Evolutionary conservation across 2,329 filamentous ascomycete genomes (phyloP).

Genomic region (Raffaelea ambrosiae): DNA sequence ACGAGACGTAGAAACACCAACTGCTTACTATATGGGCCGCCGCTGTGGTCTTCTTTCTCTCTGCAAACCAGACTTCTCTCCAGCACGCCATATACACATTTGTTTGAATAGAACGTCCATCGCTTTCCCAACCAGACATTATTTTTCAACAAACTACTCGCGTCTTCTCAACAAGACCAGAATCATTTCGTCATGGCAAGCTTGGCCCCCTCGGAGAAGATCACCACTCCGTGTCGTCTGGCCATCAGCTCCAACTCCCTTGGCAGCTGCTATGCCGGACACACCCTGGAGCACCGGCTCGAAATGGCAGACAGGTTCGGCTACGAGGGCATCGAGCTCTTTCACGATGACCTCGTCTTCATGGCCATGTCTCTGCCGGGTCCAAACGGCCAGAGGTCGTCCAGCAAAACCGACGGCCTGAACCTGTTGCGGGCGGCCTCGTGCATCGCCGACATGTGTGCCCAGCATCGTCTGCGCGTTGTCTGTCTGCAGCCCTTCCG

Average conservation of each 20-base stretch:
- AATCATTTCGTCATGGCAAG: no score
- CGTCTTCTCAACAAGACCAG: no score
- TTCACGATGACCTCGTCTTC: constrained; percentile 53
- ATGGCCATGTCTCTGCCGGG: constrained; percentile 26
- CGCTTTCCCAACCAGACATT: no score
- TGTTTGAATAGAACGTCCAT: no score
- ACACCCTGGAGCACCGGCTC: constrained; percentile 7
- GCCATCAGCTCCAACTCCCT: constrained; percentile 14
- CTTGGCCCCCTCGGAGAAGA: not conserved
- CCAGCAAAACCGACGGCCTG: not conserved
- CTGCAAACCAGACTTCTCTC: no score
- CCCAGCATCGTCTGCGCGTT: constrained; percentile 33
- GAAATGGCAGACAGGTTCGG: constrained; percentile 19
- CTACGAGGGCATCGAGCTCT: constrained; percentile 50
- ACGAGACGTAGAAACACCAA: no score
- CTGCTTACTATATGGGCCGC: no score
- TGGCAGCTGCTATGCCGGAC: constrained; percentile 11
- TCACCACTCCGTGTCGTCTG: not conserved
- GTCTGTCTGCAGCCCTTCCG: constrained; percentile 54
- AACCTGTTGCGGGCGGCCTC: constrained; percentile 33
- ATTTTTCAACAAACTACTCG: no score
- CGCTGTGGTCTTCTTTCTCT: no score
- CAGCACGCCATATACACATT: no score
- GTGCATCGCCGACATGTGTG: constrained; percentile 35
- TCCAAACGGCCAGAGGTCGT: not conserved